Conservation (phyloP, 2,329 filamentous ascomycete genomes). For the Coniosporium tulheliwenetii region DNA sequence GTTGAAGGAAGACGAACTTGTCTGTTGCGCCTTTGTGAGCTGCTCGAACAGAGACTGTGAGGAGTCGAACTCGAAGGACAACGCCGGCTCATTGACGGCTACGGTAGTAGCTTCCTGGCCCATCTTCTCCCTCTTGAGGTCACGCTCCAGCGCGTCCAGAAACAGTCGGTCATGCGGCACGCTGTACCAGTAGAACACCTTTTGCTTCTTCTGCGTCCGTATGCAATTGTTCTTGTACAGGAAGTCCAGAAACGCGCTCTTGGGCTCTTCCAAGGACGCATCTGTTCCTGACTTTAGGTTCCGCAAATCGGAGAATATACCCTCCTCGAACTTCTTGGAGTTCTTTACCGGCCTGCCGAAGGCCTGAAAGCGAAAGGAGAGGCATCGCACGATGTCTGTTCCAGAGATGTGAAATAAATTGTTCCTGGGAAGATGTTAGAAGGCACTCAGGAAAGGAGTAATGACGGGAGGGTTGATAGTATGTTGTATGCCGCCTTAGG, state of each 20-base stretch:
- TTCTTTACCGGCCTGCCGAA: slow-evolving; percentile 98
- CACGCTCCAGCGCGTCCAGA: slow-evolving; percentile 89
- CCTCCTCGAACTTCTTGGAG: slow-evolving; percentile 99
- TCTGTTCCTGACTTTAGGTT: slow-evolving; percentile 98
- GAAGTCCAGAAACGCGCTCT: slow-evolving; percentile 96
- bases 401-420: slow-evolving; percentile 99
- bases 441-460: background rate
- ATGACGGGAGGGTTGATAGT: slow-evolving; percentile 4
- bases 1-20: slow-evolving; percentile 92
- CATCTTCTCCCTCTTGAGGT: slow-evolving; percentile 99
- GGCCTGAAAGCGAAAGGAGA: slow-evolving; percentile 96
- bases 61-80: slow-evolving; percentile 98
- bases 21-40: slow-evolving; percentile 97
- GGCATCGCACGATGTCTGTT: slow-evolving; percentile 94
- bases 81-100: slow-evolving; percentile 87
- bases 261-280: slow-evolving; percentile 94
- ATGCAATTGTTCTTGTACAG: slow-evolving; percentile 99
- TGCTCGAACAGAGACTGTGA: slow-evolving; percentile 98
- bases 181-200: slow-evolving; percentile 99
- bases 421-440: slow-evolving; percentile 45
- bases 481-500: background rate
- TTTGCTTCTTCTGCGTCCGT: slow-evolving; percentile 98
- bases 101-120: slow-evolving; percentile 93
- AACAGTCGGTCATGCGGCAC: slow-evolving; percentile 96
- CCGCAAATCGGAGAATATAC: slow-evolving; percentile 95